These are phyloP conservation scores for Penicillium sp. DNA, from an alignment of 2,329 filamentous ascomycete species.

Conservation along the genomic window DNA sequence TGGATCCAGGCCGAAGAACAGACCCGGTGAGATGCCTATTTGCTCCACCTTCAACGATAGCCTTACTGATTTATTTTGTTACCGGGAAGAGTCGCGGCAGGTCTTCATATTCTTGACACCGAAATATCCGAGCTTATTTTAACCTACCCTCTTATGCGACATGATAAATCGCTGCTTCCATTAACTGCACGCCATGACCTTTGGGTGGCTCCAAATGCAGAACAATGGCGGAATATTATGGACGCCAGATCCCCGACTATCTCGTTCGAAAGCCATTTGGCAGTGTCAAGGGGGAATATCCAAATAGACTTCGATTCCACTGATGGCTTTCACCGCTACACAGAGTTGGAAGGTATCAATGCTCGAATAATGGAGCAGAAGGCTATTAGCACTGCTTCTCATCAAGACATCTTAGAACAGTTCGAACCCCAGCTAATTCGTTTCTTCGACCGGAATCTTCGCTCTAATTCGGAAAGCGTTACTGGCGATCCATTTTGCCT, in stretches of 20 bases:
- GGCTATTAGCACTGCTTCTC: not conserved
- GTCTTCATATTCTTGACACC: conserved; percentile 13
- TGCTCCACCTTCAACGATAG: not conserved
- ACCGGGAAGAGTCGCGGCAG: conserved; percentile 6
- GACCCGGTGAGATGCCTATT: conserved; percentile 17
- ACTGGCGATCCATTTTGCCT: conserved; percentile 26
- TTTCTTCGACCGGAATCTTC: conserved; percentile 14
- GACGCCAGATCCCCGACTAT: not conserved
- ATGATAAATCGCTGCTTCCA: conserved; percentile 9
- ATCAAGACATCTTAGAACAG: not conserved
- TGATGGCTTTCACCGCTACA: conserved; percentile 23
- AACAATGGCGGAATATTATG: conserved; percentile 11
- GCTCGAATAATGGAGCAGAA: conserved; percentile 25
- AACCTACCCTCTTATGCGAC: conserved; percentile 12
- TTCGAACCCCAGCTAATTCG: conserved; percentile 3
- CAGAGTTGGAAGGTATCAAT: conserved; percentile 25
- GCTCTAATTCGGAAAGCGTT: conserved; percentile 6
- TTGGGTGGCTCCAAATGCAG: conserved; percentile 20
- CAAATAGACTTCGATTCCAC: not conserved
- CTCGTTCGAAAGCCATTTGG: not conserved
- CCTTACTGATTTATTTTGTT: not conserved
- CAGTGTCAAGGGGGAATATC: not conserved
- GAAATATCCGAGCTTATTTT: conserved; percentile 13
- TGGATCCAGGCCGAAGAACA: conserved; percentile 31
- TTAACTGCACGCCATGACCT: conserved; percentile 11